These are phyloP conservation scores for Monosporozyma siamensis DNA, from an alignment of 805 yeast genomes.

Conservation along the genomic window DNA sequence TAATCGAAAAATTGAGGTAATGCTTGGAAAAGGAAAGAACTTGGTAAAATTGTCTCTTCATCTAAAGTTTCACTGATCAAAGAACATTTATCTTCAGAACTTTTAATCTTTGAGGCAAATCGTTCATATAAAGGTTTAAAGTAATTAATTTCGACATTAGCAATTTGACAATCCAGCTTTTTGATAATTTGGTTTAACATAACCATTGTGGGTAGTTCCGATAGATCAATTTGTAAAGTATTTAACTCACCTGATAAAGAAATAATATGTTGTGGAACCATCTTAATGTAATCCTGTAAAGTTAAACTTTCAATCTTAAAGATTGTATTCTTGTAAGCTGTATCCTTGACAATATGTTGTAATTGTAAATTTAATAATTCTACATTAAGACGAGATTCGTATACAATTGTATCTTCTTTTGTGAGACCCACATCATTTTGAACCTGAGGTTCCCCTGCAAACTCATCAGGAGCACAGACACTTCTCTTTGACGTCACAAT, in stretches of 20 bases:
- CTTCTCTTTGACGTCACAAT: conserved; percentile 17
- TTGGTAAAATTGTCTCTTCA: conserved; percentile 7
- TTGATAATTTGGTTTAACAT: conserved; percentile 19
- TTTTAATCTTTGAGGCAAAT: conserved; percentile 18
- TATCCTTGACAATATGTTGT: conserved; percentile 15
- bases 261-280: conserved; percentile 17
- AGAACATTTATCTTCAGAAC: conserved; percentile 15
- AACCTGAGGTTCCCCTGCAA: no score
- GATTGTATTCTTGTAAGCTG: conserved; percentile 14
- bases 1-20: conserved; percentile 31
- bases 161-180: conserved; percentile 20
- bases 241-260: conserved; percentile 18
- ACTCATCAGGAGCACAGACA: background rate
- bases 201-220: conserved; percentile 25
- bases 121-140: conserved; percentile 23
- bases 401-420: conserved; percentile 10
- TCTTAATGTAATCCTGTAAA: conserved; percentile 16
- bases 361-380: conserved; percentile 19
- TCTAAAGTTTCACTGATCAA: conserved; percentile 6
- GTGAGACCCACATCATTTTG: background rate
- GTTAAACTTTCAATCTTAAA: conserved; percentile 15
- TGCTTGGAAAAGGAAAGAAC: conserved; percentile 17
- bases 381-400: conserved; percentile 13
- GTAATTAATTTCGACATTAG: conserved; percentile 22
- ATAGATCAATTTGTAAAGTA: conserved; percentile 18